A percentile compares a stretch with the other conserved stretches of the same genome.
These are phyloP conservation scores for Trichoderma sp. DNA, from an alignment of 2,329 filamentous ascomycete genomes.

Conservation along the genomic window DNA sequence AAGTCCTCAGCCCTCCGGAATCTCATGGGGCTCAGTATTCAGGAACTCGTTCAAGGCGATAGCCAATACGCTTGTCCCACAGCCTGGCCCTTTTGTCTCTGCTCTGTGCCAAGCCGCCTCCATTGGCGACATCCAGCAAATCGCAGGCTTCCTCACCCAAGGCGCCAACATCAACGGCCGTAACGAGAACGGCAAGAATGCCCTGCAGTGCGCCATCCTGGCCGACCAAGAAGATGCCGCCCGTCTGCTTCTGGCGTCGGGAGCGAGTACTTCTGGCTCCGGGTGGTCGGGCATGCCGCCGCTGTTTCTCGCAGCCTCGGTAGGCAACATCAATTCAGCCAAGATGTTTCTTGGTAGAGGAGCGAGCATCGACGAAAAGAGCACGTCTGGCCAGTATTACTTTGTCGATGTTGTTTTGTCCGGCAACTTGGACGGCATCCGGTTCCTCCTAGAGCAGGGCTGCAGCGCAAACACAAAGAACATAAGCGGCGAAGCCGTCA, in stretches of 20 bases:
- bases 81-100: slow-evolving; percentile 41
- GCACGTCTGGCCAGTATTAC: slow-evolving; percentile 33
- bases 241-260: slow-evolving; percentile 36
- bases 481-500: slow-evolving; percentile 30
- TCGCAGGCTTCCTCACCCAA: slow-evolving; percentile 36
- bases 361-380: slow-evolving; percentile 34
- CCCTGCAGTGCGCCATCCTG: slow-evolving; percentile 39
- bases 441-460: slow-evolving; percentile 35
- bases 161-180: slow-evolving; percentile 40
- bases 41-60: slow-evolving; percentile 40
- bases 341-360: slow-evolving; percentile 34
- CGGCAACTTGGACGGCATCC: slow-evolving; percentile 31
- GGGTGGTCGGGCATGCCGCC: slow-evolving; percentile 33
- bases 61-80: slow-evolving; percentile 34
- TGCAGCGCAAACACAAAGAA: slow-evolving; percentile 33
- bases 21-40: slow-evolving; percentile 33
- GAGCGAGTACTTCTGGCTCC: slow-evolving; percentile 31
- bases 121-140: slow-evolving; percentile 37
- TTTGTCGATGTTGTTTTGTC: slow-evolving; percentile 34
- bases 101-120: slow-evolving; percentile 40
- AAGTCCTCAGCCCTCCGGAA: slow-evolving; percentile 2
- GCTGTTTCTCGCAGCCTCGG: slow-evolving; percentile 37
- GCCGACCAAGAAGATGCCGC: slow-evolving; percentile 36
- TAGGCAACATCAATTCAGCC: slow-evolving; percentile 33
- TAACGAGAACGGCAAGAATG: slow-evolving; percentile 39